Percentiles rank a stretch among this genome's conserved stretches.
phyloP scores from a whole-genome alignment of 352 stramenopile species.

The Phytophthora citricola region DNA sequence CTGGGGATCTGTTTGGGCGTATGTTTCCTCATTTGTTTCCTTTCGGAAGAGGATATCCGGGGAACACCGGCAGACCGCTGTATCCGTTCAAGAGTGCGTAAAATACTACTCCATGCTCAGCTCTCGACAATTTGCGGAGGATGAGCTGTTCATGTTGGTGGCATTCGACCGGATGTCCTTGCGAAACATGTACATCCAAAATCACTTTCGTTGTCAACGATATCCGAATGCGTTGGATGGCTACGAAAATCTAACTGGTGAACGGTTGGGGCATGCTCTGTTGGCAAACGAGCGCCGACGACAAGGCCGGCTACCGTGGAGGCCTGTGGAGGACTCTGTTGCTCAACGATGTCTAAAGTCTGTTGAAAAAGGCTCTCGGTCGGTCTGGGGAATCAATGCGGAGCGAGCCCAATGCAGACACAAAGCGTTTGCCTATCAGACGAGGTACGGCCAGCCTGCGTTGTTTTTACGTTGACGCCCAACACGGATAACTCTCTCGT shows the following conservation, averaged over 20 bases:
- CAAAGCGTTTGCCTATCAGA: slow-evolving; percentile 10
- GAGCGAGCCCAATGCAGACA: slow-evolving; percentile 13
- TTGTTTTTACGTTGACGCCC: slow-evolving; percentile 9
- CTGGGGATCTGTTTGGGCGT: not conserved
- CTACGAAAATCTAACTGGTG: slow-evolving; percentile 4
- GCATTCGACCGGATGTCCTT: slow-evolving; percentile 17
- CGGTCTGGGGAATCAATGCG: not conserved
- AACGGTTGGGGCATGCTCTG: not conserved
- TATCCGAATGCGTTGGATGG: slow-evolving; percentile 1
- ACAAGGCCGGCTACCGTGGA: slow-evolving; percentile 6
- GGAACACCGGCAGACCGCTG: not conserved
- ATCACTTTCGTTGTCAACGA: slow-evolving; percentile 7
- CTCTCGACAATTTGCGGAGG: slow-evolving; percentile 16
- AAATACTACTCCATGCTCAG: slow-evolving; percentile 18
- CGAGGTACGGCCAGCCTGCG: slow-evolving; percentile 1
- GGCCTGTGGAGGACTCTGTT: not conserved
- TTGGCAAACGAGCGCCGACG: slow-evolving; percentile 5
- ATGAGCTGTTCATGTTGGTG: slow-evolving; percentile 22
- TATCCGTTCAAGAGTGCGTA: not conserved
- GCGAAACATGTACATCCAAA: slow-evolving; percentile 16
- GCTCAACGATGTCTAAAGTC: slow-evolving; percentile 12
- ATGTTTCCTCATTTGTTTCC: not conserved
- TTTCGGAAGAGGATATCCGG: not conserved
- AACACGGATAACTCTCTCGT: slow-evolving; percentile 7
- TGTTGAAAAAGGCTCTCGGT: slow-evolving; percentile 3